Evolutionary conservation across 768 basidiomycete genomes (phyloP).

Genomic region (Hysterangium stoloniferum): DNA sequence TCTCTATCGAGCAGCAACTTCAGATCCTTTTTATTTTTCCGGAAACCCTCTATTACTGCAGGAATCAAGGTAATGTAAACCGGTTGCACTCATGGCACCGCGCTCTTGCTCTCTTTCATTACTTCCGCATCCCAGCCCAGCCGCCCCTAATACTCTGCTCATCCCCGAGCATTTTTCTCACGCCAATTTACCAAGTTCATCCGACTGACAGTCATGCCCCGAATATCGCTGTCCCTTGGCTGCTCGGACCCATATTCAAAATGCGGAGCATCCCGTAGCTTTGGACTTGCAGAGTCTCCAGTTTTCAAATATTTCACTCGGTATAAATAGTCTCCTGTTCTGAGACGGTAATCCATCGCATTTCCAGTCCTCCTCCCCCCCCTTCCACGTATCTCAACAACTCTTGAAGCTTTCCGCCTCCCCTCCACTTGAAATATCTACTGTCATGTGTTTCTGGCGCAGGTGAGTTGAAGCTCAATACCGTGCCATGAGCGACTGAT

Average conservation of each 20-base stretch:
- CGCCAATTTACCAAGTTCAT: slow-evolving; percentile 10
- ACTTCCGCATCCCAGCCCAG: no score
- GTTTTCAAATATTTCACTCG: neutral
- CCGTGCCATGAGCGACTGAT: slow-evolving; percentile 14
- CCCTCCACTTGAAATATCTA: slow-evolving; percentile 9
- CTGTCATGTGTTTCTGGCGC: slow-evolving; percentile 62
- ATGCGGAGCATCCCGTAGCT: slow-evolving; percentile 8
- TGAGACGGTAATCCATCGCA: neutral
- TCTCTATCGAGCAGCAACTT: no score
- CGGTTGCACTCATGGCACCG: slow-evolving; percentile 3
- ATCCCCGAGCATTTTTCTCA: slow-evolving; percentile 10
- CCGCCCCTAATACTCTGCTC: neutral
- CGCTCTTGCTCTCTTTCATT: slow-evolving; percentile 9
- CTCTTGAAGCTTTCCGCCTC: no score
- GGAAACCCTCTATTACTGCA: no score
- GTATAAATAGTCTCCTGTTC: slow-evolving; percentile 1
- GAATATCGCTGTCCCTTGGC: slow-evolving; percentile 2
- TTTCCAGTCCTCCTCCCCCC: no score
- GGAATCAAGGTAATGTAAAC: no score
- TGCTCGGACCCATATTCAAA: slow-evolving; percentile 6
- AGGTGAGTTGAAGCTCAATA: slow-evolving; percentile 39
- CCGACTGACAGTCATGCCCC: neutral
- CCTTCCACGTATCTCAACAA: slow-evolving; percentile 17
- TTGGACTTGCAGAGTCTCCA: slow-evolving; percentile 4
- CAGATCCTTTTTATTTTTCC: no score